phyloP scores from a whole-genome alignment of 345 rosid species.

The Salix purpurea region DNA sequence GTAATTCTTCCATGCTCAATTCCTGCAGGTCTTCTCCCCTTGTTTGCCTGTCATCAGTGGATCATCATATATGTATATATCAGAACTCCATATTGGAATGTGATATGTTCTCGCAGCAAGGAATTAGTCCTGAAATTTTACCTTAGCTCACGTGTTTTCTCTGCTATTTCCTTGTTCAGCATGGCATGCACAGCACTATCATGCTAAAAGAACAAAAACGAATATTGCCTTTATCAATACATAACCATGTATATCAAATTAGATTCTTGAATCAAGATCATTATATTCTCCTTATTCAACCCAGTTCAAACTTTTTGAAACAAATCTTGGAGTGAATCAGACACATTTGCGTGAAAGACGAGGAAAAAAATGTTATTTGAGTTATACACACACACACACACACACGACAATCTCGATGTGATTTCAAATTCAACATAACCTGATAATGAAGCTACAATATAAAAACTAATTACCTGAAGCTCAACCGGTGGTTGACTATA shows the following conservation, averaged over 20 bases:
- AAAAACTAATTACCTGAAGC: too few species aligned
- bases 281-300: too few species aligned
- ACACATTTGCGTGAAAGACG: too few species aligned
- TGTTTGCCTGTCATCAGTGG: constrained; percentile 17
- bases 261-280: background rate
- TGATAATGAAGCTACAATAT: too few species aligned
- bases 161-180: constrained; percentile 33
- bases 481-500: too few species aligned
- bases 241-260: background rate
- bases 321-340: background rate
- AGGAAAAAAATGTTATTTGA: too few species aligned
- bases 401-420: too few species aligned
- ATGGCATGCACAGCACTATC: constrained; percentile 9
- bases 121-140: constrained; percentile 10
- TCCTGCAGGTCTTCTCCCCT: constrained; percentile 37
- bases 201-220: constrained; percentile 20
- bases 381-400: too few species aligned
- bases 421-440: too few species aligned
- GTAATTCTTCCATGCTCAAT: constrained; percentile 17
- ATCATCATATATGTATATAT: background rate
- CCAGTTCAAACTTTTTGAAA: background rate
- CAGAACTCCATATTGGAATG: background rate
- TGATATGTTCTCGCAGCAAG: background rate
- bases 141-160: constrained; percentile 39
- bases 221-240: background rate